These are phyloP conservation scores for Chaetomidium leptoderma DNA, from an alignment of 495 filamentous ascomycete genomes.

Conservation along the genomic window DNA sequence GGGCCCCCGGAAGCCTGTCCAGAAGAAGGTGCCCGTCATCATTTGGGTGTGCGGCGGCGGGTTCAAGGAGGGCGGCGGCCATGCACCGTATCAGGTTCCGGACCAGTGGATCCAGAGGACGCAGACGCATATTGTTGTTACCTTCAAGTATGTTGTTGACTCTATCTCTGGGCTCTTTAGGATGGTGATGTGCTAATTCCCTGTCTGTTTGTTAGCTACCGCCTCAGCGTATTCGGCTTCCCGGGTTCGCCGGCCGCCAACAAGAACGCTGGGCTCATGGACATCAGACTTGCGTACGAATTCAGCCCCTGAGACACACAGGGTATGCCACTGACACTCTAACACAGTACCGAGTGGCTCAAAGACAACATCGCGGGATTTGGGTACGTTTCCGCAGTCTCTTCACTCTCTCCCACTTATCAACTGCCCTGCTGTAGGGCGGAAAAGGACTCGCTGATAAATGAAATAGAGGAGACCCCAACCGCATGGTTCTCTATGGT, in stretches of 20 bases:
- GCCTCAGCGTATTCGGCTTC: conserved; percentile 38
- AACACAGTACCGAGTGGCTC: conserved; percentile 42
- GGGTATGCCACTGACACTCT: neutral
- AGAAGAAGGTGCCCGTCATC: conserved; percentile 31
- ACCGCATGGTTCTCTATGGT: conserved; percentile 44
- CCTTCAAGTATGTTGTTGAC: conserved; percentile 23
- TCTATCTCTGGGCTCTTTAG: neutral
- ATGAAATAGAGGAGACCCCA: conserved; percentile 32
- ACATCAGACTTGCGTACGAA: conserved; percentile 44
- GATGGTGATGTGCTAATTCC: neutral
- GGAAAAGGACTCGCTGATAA: neutral
- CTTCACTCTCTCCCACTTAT: neutral
- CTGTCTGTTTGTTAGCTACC: conserved; percentile 24
- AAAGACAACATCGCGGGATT: conserved; percentile 52
- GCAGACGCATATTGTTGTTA: conserved; percentile 34
- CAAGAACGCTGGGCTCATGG: conserved; percentile 49
- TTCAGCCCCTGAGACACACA: neutral
- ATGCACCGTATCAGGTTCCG: conserved; percentile 30
- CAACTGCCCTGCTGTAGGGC: neutral
- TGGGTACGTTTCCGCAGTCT: conserved; percentile 38
- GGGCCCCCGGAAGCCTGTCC: conserved; percentile 30
- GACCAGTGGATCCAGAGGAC: conserved; percentile 34
- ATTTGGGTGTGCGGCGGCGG: conserved; percentile 26
- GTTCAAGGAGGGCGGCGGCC: conserved; percentile 13
- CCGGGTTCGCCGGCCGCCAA: conserved; percentile 28